Percentiles rank a stretch among this genome's conserved stretches.
These are phyloP conservation scores for Suillus variegatus DNA, from an alignment of 768 basidiomycete species.

Conservation along the genomic window DNA sequence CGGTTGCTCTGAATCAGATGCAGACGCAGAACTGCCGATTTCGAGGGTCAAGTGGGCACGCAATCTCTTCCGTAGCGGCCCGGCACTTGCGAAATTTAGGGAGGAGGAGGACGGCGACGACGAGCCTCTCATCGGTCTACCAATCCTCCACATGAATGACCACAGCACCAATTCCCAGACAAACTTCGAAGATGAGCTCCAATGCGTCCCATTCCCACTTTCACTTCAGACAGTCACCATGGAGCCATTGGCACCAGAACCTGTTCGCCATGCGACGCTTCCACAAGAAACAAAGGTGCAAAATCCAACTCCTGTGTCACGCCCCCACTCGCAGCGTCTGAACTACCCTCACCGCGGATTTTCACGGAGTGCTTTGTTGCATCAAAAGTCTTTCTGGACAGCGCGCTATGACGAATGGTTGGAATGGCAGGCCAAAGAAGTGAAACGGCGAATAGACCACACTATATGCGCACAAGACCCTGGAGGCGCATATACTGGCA, in stretches of 20 bases:
- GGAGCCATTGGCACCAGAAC: constrained; percentile 23
- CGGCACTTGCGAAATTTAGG: neutral
- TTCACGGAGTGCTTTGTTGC: constrained; percentile 58
- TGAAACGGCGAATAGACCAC: constrained; percentile 10
- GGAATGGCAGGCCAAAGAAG: constrained; percentile 31
- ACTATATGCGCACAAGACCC: constrained; percentile 6
- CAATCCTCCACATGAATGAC: neutral
- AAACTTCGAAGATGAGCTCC: constrained; percentile 16
- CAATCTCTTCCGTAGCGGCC: constrained; percentile 4
- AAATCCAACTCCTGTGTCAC: constrained; percentile 10
- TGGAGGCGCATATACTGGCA: constrained; percentile 30
- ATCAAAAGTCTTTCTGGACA: constrained; percentile 66
- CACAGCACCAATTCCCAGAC: constrained; percentile 13
- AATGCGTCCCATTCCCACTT: constrained; percentile 10
- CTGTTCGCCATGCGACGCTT: constrained; percentile 19
- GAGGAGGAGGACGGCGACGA: constrained; percentile 15
- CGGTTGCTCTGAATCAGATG: constrained; percentile 7
- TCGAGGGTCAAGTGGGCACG: constrained; percentile 17
- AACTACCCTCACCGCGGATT: constrained; percentile 59
- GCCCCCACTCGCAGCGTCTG: constrained; percentile 36
- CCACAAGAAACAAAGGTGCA: constrained; percentile 5
- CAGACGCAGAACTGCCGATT: constrained; percentile 1
- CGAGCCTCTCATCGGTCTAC: constrained; percentile 6
- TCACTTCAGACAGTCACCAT: constrained; percentile 20
- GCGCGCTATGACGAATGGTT: constrained; percentile 54